Percentiles rank a stretch among this genome's conserved stretches.
phyloP scores from a whole-genome alignment of 2,329 filamentous ascomycete genomes.

The Fragosphaeria purpurea region DNA sequence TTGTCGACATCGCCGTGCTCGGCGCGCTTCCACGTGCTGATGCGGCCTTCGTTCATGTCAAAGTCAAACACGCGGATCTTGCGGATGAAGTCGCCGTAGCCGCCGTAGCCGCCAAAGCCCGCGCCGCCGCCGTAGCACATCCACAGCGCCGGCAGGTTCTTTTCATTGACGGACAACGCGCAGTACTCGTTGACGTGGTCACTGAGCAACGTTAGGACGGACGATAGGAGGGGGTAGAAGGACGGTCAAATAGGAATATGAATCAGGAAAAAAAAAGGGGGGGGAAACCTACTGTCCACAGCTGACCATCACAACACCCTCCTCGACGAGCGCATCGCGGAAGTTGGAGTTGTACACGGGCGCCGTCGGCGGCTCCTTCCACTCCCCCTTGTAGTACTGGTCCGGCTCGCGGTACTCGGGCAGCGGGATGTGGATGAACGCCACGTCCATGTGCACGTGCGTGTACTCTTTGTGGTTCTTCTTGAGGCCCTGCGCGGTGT shows the following conservation, averaged over 20 bases:
- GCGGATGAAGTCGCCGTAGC: constrained; percentile 76
- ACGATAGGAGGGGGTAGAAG: too few relatives aligned
- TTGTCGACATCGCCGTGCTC: constrained; percentile 51
- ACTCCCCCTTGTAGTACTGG: constrained; percentile 57
- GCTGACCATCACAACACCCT: constrained; percentile 77
- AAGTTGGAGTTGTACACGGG: constrained; percentile 89
- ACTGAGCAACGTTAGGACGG: constrained; percentile 26
- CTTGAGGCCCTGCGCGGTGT: constrained; percentile 64
- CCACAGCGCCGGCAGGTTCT: constrained; percentile 64
- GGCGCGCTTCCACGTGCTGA: constrained; percentile 85
- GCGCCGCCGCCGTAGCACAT: constrained; percentile 95
- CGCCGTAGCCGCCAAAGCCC: constrained; percentile 91
- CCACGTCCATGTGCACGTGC: constrained; percentile 87
- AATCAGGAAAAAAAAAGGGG: neutral
- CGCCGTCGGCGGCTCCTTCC: constrained; percentile 76
- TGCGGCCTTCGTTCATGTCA: constrained; percentile 80
- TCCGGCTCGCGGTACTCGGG: constrained; percentile 68
- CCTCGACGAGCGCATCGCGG: constrained; percentile 74
- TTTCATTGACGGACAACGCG: constrained; percentile 51
- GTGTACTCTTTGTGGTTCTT: constrained; percentile 75
- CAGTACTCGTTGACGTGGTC: constrained; percentile 98
- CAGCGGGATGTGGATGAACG: constrained; percentile 94
- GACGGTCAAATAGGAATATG: too few relatives aligned
- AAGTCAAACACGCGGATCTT: constrained; percentile 84
- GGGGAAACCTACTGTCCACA: constrained; percentile 69